phyloP scores from a whole-genome alignment of 257 asterid species.

The Henckelia pumila region DNA sequence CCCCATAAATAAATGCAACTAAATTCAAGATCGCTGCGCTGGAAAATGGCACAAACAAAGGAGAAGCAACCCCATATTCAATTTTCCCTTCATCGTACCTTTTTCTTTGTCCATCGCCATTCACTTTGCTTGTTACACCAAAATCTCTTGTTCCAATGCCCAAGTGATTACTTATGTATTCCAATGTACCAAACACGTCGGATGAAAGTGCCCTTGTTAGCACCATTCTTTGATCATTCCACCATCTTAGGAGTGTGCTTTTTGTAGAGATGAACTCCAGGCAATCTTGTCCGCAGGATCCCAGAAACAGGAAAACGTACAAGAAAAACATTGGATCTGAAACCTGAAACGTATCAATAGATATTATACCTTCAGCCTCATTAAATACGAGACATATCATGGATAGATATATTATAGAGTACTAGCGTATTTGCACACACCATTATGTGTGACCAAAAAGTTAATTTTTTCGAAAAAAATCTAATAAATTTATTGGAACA shows the following conservation, averaged over 20 bases:
- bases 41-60: constrained; percentile 62
- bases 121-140: constrained; percentile 62
- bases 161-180: constrained; percentile 42
- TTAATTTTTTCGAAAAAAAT: too few relatives aligned
- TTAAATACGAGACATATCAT: neutral
- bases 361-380: neutral
- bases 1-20: constrained; percentile 33
- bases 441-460: too few relatives aligned
- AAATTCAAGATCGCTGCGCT: constrained; percentile 48
- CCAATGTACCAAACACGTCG: constrained; percentile 47
- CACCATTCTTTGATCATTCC: constrained; percentile 91
- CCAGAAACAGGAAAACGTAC: constrained; percentile 50
- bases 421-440: too few relatives aligned
- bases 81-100: constrained; percentile 57
- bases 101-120: constrained; percentile 45
- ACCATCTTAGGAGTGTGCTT: constrained; percentile 61
- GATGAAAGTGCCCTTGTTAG: constrained; percentile 51
- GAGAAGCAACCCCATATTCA: constrained; percentile 61
- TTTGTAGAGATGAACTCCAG: constrained; percentile 44
- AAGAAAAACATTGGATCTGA: constrained; percentile 54
- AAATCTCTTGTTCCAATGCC: constrained; percentile 60
- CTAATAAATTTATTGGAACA: too few relatives aligned
- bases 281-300: constrained; percentile 70
- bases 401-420: neutral
- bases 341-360: constrained; percentile 32